phyloP scores from a whole-genome alignment of 306 rosid genomes.

The Chamaecrista fasciculata region DNA sequence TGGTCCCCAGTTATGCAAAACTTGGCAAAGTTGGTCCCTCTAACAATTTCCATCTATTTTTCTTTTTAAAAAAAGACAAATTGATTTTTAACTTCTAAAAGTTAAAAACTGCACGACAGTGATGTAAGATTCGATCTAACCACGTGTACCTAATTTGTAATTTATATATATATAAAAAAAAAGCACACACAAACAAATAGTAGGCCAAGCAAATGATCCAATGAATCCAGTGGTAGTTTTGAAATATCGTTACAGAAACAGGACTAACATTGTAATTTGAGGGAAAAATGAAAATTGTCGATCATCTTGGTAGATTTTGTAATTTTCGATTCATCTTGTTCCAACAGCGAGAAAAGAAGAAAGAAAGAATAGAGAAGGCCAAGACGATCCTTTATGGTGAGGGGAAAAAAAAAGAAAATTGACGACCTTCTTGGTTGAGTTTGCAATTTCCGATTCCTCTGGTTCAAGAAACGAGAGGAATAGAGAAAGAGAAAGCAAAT shows the following conservation, averaged over 20 bases:
- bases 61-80: no score
- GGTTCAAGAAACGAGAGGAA: neutral
- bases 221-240: conserved; percentile 36
- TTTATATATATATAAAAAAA: no score
- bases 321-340: conserved; percentile 5
- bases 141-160: no score
- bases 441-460: conserved; percentile 1
- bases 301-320: neutral
- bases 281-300: conserved; percentile 14
- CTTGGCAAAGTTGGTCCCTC: no score
- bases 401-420: no score
- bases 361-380: conserved; percentile 6
- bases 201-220: neutral
- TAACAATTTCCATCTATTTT: no score
- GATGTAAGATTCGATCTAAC: no score
- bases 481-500: conserved; percentile 15
- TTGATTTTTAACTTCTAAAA: no score
- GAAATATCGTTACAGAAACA: conserved; percentile 27
- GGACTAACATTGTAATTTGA: conserved; percentile 28
- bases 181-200: no score
- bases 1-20: no score
- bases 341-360: neutral
- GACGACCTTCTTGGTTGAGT: no score
- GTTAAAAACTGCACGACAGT: no score
- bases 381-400: neutral